Evolutionary conservation across 805 yeast species (phyloP).

Genomic region (Jamesozyma rosinii): DNA sequence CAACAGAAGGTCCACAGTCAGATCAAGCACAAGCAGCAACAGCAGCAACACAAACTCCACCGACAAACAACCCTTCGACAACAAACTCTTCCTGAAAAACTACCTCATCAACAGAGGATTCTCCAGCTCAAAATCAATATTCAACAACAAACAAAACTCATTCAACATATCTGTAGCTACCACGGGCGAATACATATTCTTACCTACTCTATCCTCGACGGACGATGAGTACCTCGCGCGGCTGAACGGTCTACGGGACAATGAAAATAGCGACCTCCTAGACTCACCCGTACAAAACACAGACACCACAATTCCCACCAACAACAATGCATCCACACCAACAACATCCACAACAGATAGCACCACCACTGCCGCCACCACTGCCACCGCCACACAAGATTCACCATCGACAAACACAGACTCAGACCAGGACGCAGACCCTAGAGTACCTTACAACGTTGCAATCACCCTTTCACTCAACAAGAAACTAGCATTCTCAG

Average conservation of each 20-base stretch:
- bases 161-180: conserved; percentile 26
- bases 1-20: background rate
- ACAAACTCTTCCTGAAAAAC: conserved; percentile 10
- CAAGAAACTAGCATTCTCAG: conserved; percentile 33
- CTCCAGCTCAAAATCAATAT: conserved; percentile 13
- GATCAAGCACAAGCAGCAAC: background rate
- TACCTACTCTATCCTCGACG: conserved; percentile 28
- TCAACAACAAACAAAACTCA: conserved; percentile 10
- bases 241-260: conserved; percentile 17
- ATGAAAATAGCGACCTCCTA: conserved; percentile 4
- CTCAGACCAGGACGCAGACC: conserved; percentile 9
- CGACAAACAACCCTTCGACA: conserved; percentile 2
- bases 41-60: background rate
- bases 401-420: background rate
- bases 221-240: conserved; percentile 30
- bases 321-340: background rate
- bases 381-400: background rate
- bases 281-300: background rate
- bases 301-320: background rate
- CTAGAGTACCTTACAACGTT: conserved; percentile 41
- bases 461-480: conserved; percentile 41
- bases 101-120: conserved; percentile 27
- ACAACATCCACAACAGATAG: background rate
- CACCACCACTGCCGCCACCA: background rate
- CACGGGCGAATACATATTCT: conserved; percentile 30